phyloP scores from a whole-genome alignment of 2,329 filamentous ascomycete genomes.

The Tolypocladium pustulatum region DNA sequence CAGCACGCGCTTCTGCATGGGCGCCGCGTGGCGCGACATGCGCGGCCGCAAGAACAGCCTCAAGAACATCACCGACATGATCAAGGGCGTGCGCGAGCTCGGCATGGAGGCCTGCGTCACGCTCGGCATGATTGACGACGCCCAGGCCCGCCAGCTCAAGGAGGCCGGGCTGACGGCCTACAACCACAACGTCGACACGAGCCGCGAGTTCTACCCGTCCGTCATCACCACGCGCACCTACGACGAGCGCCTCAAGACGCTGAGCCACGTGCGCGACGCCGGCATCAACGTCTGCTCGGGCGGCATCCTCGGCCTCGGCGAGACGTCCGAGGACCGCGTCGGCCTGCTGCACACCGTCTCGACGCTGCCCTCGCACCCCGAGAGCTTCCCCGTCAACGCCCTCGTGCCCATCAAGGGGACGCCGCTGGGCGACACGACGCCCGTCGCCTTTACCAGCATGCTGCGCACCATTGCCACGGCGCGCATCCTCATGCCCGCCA shows the following conservation, averaged over 20 bases:
- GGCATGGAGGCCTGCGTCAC: conserved; percentile 93
- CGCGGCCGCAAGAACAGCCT: conserved; percentile 75
- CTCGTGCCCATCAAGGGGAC: conserved; percentile 87
- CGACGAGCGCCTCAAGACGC: conserved; percentile 74
- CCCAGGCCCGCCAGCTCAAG: conserved; percentile 73
- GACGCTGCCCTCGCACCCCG: conserved; percentile 71
- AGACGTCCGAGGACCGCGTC: conserved; percentile 67
- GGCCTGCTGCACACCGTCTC: conserved; percentile 75
- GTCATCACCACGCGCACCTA: conserved; percentile 81
- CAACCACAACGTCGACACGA: conserved; percentile 91
- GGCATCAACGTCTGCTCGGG: conserved; percentile 87
- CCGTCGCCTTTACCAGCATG: conserved; percentile 67
- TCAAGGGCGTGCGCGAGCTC: conserved; percentile 67
- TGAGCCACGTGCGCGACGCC: conserved; percentile 70
- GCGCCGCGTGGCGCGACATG: conserved; percentile 91
- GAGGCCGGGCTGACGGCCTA: conserved; percentile 80
- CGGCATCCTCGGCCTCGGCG: conserved; percentile 77
- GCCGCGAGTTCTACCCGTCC: conserved; percentile 75
- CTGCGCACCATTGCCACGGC: conserved; percentile 78
- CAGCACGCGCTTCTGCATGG: conserved; percentile 90
- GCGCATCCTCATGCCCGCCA: conserved; percentile 69
- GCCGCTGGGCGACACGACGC: conserved; percentile 63
- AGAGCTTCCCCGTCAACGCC: conserved; percentile 86
- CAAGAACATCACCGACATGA: conserved; percentile 78
- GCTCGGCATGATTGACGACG: conserved; percentile 78